A percentile compares a stretch with the other conserved stretches of the same genome.
phyloP scores from a whole-genome alignment of 2,329 filamentous ascomycete species.

The Curvularia lunata region DNA sequence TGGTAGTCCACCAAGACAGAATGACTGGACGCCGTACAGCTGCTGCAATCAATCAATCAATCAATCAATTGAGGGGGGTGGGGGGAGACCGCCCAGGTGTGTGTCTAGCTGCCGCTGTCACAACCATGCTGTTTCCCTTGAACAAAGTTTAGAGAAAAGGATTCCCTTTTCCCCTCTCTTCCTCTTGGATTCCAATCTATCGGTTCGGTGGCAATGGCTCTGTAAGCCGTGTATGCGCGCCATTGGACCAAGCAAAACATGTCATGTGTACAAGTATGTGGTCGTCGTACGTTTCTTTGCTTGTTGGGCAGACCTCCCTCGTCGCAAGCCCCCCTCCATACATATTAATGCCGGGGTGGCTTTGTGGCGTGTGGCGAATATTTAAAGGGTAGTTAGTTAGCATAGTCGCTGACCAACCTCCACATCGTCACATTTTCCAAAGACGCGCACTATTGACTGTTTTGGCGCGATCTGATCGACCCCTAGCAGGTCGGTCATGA shows the following conservation, averaged over 20 bases:
- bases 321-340: background rate
- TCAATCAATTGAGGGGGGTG: conserved; percentile 3
- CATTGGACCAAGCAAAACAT: background rate
- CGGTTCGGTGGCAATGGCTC: background rate
- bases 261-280: background rate
- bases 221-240: background rate
- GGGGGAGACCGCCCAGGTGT: background rate
- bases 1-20: background rate
- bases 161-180: background rate
- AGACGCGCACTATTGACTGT: background rate
- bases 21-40: background rate
- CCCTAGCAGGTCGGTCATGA: background rate
- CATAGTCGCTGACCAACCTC: background rate
- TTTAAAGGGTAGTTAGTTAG: background rate
- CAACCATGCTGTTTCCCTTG: background rate
- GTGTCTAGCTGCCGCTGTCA: background rate
- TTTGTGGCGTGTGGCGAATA: background rate
- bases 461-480: background rate
- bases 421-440: background rate
- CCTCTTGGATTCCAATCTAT: background rate
- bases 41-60: conserved; percentile 1
- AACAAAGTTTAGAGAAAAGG: background rate
- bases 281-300: background rate
- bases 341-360: background rate
- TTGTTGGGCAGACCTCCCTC: background rate